Conservation (phyloP, 2,329 filamentous ascomycete genomes). For the Colletotrichum navitas region DNA sequence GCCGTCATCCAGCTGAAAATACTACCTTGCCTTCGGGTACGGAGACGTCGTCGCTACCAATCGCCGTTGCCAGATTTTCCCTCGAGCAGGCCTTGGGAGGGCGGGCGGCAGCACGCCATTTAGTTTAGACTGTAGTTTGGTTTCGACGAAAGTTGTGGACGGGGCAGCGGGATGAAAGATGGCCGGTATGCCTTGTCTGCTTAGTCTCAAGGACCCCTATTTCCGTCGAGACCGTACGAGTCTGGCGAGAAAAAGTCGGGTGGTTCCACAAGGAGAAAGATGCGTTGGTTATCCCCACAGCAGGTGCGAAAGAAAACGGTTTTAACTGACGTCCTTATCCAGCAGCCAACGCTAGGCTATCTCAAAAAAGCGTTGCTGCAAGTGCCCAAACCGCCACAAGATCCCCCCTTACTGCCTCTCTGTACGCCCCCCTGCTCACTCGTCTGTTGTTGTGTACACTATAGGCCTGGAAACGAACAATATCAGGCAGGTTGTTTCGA, state of each 20-base stretch:
- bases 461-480: constrained; percentile 22
- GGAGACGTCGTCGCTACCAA: constrained; percentile 31
- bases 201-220: constrained; percentile 21
- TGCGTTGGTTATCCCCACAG: constrained; percentile 40
- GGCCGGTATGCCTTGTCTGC: background rate
- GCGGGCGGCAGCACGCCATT: constrained; percentile 3
- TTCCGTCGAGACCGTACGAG: constrained; percentile 6
- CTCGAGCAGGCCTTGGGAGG: background rate
- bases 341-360: constrained; percentile 17
- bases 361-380: constrained; percentile 25
- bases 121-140: no score
- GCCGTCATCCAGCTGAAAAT: constrained; percentile 37
- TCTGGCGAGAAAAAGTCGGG: constrained; percentile 1
- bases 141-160: background rate
- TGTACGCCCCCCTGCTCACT: constrained; percentile 6
- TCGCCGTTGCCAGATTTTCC: constrained; percentile 6
- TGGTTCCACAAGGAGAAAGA: constrained; percentile 36
- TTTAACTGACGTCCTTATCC: constrained; percentile 1
- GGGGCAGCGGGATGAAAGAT: background rate
- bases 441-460: background rate
- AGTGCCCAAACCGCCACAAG: constrained; percentile 29
- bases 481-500: constrained; percentile 17
- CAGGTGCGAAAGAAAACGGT: constrained; percentile 35
- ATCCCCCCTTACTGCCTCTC: background rate
- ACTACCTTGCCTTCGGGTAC: constrained; percentile 26